Percentiles rank a stretch among this genome's conserved stretches.
Evolutionary conservation across 2,329 filamentous ascomycete genomes (phyloP).

Genomic region (Stemphylium beticola): DNA sequence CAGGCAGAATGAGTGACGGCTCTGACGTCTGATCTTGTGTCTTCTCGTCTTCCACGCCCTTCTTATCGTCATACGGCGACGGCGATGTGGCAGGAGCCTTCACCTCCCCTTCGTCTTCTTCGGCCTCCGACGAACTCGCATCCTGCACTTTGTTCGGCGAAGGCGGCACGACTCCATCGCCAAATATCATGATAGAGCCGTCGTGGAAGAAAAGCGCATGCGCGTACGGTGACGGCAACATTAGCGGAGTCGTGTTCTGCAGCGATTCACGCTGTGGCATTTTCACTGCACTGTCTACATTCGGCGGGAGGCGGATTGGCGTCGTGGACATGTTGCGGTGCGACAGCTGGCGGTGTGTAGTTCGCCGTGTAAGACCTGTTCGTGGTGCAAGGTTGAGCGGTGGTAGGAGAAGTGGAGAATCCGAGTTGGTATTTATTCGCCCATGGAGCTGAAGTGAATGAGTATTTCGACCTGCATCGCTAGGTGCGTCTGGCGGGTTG

Average conservation of each 20-base stretch:
- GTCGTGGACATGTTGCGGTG: not conserved
- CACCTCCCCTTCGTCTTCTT: not conserved
- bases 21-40: not conserved
- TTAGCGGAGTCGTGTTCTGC: not conserved
- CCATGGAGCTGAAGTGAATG: too few species aligned
- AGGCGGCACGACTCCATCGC: not conserved
- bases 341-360: too few species aligned
- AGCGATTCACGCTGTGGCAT: not conserved
- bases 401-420: too few species aligned
- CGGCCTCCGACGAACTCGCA: not conserved
- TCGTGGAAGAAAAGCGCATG: not conserved
- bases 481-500: too few species aligned
- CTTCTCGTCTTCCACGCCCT: not conserved
- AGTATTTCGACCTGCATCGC: too few species aligned
- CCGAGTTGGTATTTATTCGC: too few species aligned
- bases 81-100: too few species aligned
- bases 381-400: too few species aligned
- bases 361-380: too few species aligned
- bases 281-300: not conserved
- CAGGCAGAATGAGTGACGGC: too few species aligned
- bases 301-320: not conserved
- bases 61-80: not conserved
- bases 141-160: not conserved
- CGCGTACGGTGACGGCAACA: not conserved
- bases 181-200: not conserved